Base-by-base conservation (phyloP, 1,284 basidiomycete genomes). In the Puccinia hordei region DNA sequence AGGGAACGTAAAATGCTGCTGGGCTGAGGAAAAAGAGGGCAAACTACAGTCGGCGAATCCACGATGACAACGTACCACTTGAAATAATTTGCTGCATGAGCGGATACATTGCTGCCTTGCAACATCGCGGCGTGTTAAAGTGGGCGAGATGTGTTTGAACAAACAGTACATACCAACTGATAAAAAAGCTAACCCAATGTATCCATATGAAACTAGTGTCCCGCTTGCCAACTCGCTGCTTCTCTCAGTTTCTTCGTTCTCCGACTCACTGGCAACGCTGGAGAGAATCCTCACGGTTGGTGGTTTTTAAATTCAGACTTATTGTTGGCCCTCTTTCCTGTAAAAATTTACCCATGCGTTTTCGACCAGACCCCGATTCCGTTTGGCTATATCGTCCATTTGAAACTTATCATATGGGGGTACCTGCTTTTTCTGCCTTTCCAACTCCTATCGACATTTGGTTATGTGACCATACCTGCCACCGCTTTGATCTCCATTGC, bases 201-300 rank as follows among this genome's bases (percentile, higher is more conserved):
- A 33, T 59, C 53, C 17, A 12, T 35, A 13, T 38, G 73, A 24
- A 38, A 24, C 63, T 51, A 79, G 77, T 73, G 77, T 79, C 19
- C 77, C 77, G 10, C 71, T 69, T 13, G 53, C 77, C 17, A 79
- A 79, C 53, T 35, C 30, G 5, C 22, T 57, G 6, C 51, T 59
- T 13, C 33, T 19, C 41, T 57, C 77, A 17, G 19, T 79, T 2
- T 30, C 59, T 22, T 68, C 51, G 13, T 65, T 79, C 30, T 71
- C 77, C 41, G 77, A 79, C 41, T 53, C 77, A 22, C 61, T 79
- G 41, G 38, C 53, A 10, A 79, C 51, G 1, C 27, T 79, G 44
- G 77, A 79, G 33, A 61, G 77, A 44, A 61, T 79, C n/a, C 57
- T 79, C 15, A 79, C 77, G n/a, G n/a, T n/a, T n/a, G n/a, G n/a